These are phyloP conservation scores for Lipomyces kockii DNA, from an alignment of 805 yeast species.

Conservation along the genomic window DNA sequence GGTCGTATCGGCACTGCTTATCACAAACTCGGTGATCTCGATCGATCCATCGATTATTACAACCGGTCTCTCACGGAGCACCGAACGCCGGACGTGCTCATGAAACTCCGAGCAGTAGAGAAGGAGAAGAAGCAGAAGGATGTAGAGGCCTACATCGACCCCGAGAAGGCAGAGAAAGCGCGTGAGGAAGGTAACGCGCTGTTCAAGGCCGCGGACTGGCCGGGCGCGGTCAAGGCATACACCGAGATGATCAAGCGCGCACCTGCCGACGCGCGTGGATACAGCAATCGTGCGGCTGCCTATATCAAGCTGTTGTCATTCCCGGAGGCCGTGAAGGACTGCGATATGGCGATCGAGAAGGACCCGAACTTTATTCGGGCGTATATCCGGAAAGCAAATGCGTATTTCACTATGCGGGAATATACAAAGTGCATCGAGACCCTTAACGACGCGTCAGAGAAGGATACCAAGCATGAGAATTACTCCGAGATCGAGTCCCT, in stretches of 20 bases:
- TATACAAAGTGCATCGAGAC: conserved; percentile 82
- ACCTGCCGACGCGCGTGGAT: conserved; percentile 96
- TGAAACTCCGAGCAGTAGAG: conserved; percentile 85
- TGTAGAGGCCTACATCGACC: conserved; percentile 78
- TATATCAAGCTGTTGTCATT: conserved; percentile 91
- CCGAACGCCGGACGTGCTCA: conserved; percentile 90
- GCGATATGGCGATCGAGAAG: conserved; percentile 83
- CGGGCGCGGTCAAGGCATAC: conserved; percentile 91
- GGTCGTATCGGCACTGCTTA: conserved; percentile 88
- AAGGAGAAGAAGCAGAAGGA: conserved; percentile 81
- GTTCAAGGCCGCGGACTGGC: conserved; percentile 94
- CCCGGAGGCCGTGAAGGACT: conserved; percentile 94
- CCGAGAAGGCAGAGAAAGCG: conserved; percentile 93
- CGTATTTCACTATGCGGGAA: conserved; percentile 88
- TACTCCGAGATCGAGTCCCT: conserved; percentile 80
- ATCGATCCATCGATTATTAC: conserved; percentile 74
- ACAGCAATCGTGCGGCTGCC: conserved; percentile 98
- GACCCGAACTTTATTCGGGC: conserved; percentile 94
- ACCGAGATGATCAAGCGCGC: conserved; percentile 95
- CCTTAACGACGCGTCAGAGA: conserved; percentile 72
- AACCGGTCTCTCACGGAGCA: conserved; percentile 95
- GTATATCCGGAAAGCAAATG: conserved; percentile 94
- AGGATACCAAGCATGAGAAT: conserved; percentile 65
- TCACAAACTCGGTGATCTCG: conserved; percentile 72
- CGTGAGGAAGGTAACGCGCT: conserved; percentile 88